Percentiles rank a stretch among this genome's conserved stretches.
Conservation (phyloP, 2,329 filamentous ascomycete species). For the Fusarium sp. region DNA sequence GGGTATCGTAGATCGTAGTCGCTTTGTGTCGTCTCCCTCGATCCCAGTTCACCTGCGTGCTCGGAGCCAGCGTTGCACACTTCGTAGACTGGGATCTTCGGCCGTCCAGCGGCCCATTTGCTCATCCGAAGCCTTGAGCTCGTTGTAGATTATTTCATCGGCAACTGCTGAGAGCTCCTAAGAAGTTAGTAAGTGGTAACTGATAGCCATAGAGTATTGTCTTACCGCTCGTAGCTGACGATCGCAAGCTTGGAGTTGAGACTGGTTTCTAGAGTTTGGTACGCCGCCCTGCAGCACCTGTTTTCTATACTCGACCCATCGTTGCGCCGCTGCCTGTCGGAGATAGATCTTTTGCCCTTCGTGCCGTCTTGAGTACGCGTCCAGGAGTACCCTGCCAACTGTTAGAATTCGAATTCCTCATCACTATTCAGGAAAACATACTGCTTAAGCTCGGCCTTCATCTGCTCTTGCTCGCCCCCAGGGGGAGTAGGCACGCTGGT, state of each 20-base stretch:
- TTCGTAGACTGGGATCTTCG: slow-evolving; percentile 69
- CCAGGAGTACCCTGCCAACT: slow-evolving; percentile 63
- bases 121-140: slow-evolving; percentile 65
- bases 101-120: slow-evolving; percentile 70
- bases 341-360: slow-evolving; percentile 74
- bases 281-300: slow-evolving; percentile 64
- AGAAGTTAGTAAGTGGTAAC: background rate
- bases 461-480: slow-evolving; percentile 69
- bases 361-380: slow-evolving; percentile 71
- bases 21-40: slow-evolving; percentile 20
- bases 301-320: slow-evolving; percentile 68
- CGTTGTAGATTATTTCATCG: slow-evolving; percentile 68
- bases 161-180: slow-evolving; percentile 68
- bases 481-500: slow-evolving; percentile 65
- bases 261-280: slow-evolving; percentile 60
- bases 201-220: slow-evolving; percentile 17
- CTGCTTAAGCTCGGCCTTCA: slow-evolving; percentile 72
- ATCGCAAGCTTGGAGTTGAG: slow-evolving; percentile 66
- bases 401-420: slow-evolving; percentile 11
- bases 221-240: slow-evolving; percentile 68
- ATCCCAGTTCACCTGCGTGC: slow-evolving; percentile 43
- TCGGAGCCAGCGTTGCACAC: slow-evolving; percentile 70
- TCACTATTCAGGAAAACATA: slow-evolving; percentile 50
- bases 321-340: slow-evolving; percentile 69
- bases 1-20: slow-evolving; percentile 30